Evolutionary conservation across 192 early-diverging fungal genomes (phyloP).

Genomic region (Backusella australiensis): DNA sequence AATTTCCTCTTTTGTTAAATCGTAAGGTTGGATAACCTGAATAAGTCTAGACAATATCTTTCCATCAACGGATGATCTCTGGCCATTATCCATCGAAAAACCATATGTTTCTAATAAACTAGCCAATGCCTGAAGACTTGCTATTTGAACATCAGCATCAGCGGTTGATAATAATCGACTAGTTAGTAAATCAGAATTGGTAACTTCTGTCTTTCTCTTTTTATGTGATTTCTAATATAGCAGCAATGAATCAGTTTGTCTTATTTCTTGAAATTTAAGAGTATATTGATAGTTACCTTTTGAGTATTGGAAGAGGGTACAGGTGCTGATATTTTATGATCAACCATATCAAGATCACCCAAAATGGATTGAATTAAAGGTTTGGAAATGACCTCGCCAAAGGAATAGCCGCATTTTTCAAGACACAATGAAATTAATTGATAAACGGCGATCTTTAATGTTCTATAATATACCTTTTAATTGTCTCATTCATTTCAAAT

Average conservation of each 20-base stretch:
- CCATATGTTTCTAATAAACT: constrained; percentile 24
- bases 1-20: constrained; percentile 1
- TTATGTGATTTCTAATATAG: constrained; percentile 22
- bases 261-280: neutral
- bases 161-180: neutral
- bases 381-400: constrained; percentile 41
- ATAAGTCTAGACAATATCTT: constrained; percentile 31
- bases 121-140: constrained; percentile 16
- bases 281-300: neutral
- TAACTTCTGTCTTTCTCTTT: constrained; percentile 33
- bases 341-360: constrained; percentile 40
- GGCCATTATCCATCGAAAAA: constrained; percentile 22
- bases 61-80: constrained; percentile 29
- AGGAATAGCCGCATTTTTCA: constrained; percentile 44
- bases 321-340: neutral
- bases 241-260: neutral
- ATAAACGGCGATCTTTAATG: constrained; percentile 39
- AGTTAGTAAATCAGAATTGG: constrained; percentile 32
- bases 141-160: constrained; percentile 17
- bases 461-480: constrained; percentile 11
- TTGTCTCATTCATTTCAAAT: neutral
- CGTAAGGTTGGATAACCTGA: neutral
- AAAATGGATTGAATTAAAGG: constrained; percentile 38
- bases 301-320: neutral
- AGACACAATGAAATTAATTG: constrained; percentile 42